These are phyloP conservation scores for Hirschfeldia incana DNA, from an alignment of 345 rosid species.

Conservation along the genomic window DNA sequence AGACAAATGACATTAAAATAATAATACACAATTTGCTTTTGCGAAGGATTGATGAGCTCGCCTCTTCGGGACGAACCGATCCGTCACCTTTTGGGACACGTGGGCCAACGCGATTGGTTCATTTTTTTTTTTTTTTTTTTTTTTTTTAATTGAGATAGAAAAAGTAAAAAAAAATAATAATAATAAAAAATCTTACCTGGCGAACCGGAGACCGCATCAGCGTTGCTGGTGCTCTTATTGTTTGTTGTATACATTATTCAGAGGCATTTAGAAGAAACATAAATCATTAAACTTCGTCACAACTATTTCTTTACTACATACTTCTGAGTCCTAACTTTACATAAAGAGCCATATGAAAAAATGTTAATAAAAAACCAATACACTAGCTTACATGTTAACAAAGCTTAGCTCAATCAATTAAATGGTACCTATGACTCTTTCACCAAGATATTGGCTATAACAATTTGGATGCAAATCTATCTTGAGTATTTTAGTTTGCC, in stretches of 20 bases:
- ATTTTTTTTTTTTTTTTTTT: too few species aligned
- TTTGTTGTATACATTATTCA: not conserved
- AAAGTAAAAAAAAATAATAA: too few species aligned
- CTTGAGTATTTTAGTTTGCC: conserved; percentile 3
- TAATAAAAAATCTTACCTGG: too few species aligned
- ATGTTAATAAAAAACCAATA: conserved; percentile 4
- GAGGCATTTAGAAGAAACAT: not conserved
- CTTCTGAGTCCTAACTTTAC: not conserved
- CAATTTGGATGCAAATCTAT: conserved; percentile 18
- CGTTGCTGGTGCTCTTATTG: not conserved
- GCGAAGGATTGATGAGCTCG: too few species aligned
- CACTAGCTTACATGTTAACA: conserved; percentile 13
- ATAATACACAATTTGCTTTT: too few species aligned
- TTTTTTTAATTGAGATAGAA: too few species aligned
- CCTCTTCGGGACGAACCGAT: too few species aligned
- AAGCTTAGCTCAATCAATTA: conserved; percentile 1
- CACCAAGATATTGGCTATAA: not conserved
- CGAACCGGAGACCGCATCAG: too few species aligned
- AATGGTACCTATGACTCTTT: not conserved
- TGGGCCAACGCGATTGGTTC: too few species aligned
- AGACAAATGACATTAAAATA: too few species aligned
- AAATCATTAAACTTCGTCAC: not conserved
- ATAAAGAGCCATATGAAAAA: not conserved
- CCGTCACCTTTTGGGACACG: too few species aligned
- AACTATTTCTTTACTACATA: not conserved